Evolutionary conservation across 2,329 filamentous ascomycete genomes (phyloP).

Genomic region (Endothia cerciana): DNA sequence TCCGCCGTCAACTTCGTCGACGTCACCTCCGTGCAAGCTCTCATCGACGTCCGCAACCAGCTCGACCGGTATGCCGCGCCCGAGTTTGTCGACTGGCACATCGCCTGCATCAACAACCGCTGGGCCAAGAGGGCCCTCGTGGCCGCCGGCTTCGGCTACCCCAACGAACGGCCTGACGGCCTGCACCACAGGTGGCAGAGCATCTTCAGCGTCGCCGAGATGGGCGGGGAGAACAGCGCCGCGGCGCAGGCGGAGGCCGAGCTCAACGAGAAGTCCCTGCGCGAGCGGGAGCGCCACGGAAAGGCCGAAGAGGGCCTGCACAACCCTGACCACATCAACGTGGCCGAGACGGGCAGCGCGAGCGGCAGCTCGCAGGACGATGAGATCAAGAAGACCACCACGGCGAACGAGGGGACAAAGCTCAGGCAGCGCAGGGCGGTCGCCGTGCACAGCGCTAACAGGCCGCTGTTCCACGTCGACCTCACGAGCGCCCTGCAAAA

Average conservation of each 20-base stretch:
- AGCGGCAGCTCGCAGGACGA: constrained; percentile 32
- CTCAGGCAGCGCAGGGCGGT: constrained; percentile 57
- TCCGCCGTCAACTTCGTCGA: constrained; percentile 93
- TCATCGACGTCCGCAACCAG: constrained; percentile 94
- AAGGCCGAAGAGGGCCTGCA: constrained; percentile 26
- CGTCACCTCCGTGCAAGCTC: constrained; percentile 85
- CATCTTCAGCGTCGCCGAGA: constrained; percentile 92
- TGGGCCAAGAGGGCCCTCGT: constrained; percentile 93
- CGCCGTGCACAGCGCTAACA: constrained; percentile 82
- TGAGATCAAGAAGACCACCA: constrained; percentile 46
- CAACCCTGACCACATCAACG: constrained; percentile 24
- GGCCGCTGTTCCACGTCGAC: constrained; percentile 93
- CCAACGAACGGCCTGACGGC: constrained; percentile 57
- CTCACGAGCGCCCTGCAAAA: constrained; percentile 86
- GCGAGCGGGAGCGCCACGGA: constrained; percentile 19
- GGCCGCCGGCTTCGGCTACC: constrained; percentile 86
- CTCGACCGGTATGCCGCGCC: constrained; percentile 84
- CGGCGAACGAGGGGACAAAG: constrained; percentile 1
- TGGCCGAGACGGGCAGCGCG: constrained; percentile 28
- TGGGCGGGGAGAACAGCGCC: constrained; percentile 71
- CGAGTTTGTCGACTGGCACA: constrained; percentile 89
- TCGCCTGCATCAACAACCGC: constrained; percentile 89
- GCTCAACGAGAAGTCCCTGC: constrained; percentile 56
- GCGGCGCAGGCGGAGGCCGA: constrained; percentile 68
- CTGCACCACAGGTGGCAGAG: constrained; percentile 79